Base-by-base conservation (phyloP, 352 stramenopile species). In the Proteromonas lacertae region DNA sequence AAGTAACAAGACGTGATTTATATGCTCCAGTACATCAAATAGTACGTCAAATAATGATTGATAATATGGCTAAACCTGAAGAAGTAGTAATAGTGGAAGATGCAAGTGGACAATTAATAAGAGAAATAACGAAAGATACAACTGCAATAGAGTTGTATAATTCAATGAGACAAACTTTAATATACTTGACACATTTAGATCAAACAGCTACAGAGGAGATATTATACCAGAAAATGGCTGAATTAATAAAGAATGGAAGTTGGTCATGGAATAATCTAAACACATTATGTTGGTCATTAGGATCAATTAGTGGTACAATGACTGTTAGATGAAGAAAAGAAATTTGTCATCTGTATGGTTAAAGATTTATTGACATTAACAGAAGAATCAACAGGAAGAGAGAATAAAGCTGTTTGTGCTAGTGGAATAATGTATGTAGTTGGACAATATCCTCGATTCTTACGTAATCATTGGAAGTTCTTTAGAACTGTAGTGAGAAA, bases 381-480 rank as follows among this genome's bases (percentile, higher is more conserved):
- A 37, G 81, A 96, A 51, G 73, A 89, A 56, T 96, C 95, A 60
- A 64, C 72, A 24, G 82, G 82, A 23, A 97, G 97, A 53, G 86
- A 97, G 54, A 96, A 99, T 64, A 96, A 46, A 23, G 86, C 84
- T 13, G 82, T 97, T 4, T 67, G 97, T 25, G 88, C 88, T 2
- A 91, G 70, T 41, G 96, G 96, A 55, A 96, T 99, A 47, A 99
- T 99, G 83, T 98, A 99, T 51, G 86, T 99, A 17, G 86, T 97
- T 18, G 86, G 87, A 1, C 86, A 97, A 59, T 99, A 97, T 56
- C 88, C 88, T 28, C 76, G 88, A 1, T 99, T 99, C 53, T 52
- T 99, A 24, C 80, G 82, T 36, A 74, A 75, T 6, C 86, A 99
- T 57, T 99, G 84, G 84, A 97, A 96, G 58, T 97, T 99, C 52